Conservation (phyloP, 345 rosid genomes). For the Salix arbutifolia region DNA sequence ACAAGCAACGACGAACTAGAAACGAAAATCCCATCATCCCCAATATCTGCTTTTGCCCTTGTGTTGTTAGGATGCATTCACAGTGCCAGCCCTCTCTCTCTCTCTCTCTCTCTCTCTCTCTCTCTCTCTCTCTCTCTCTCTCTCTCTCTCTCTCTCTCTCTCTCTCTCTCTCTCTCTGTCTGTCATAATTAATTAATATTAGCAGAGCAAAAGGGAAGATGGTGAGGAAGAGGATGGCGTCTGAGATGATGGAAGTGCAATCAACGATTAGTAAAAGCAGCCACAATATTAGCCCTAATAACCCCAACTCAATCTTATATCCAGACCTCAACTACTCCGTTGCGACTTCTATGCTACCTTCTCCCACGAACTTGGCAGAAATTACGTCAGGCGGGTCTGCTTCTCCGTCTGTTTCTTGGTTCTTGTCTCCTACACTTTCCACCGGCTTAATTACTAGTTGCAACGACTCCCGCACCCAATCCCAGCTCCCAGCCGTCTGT, state of each 20-base stretch:
- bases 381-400: constrained; percentile 49
- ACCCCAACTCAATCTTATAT: constrained; percentile 17
- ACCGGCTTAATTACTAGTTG: constrained; percentile 13
- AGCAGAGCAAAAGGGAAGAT: constrained; percentile 38
- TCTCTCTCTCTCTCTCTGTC: too few species aligned
- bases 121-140: too few species aligned
- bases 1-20: constrained; percentile 59
- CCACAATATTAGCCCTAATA: constrained; percentile 7
- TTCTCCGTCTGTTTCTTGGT: constrained; percentile 21
- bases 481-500: constrained; percentile 64
- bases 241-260: constrained; percentile 55
- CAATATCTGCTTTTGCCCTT: too few species aligned
- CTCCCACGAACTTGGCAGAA: constrained; percentile 37
- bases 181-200: too few species aligned
- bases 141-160: too few species aligned
- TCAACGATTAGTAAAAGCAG: background rate
- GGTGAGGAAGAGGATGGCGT: constrained; percentile 82
- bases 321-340: constrained; percentile 62
- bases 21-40: constrained; percentile 14
- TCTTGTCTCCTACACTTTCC: constrained; percentile 33
- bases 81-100: too few species aligned
- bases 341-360: constrained; percentile 20
- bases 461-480: constrained; percentile 18
- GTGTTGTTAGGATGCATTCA: too few species aligned
- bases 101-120: too few species aligned